Evolutionary conservation across 139 green algal species (phyloP).

Genomic region (Parachlorella kessleri): DNA sequence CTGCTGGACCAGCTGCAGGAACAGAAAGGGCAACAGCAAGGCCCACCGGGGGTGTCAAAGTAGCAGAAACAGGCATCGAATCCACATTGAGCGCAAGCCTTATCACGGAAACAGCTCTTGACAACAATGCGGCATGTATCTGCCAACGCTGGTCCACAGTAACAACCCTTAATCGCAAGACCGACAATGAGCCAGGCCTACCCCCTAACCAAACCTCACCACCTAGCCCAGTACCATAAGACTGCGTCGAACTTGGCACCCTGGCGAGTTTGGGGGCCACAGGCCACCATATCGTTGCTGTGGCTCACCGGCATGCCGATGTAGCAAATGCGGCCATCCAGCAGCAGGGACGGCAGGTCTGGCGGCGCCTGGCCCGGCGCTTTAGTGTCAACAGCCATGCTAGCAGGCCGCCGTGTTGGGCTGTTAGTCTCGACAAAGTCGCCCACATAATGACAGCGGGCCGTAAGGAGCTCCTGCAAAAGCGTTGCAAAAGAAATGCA

Average conservation of each 20-base stretch:
- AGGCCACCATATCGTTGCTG: no score
- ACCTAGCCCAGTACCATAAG: no score
- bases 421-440: conserved; percentile 25
- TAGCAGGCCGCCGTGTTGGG: conserved; percentile 12
- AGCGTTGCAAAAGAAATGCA: conserved; percentile 4
- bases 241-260: no score
- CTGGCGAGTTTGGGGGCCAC: no score
- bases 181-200: no score
- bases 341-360: conserved; percentile 86
- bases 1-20: conserved; percentile 78
- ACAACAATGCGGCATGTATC: not conserved
- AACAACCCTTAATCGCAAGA: no score
- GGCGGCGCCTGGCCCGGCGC: conserved; percentile 65
- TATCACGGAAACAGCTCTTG: no score
- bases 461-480: conserved; percentile 43
- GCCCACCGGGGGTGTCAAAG: no score
- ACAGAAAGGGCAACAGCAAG: not conserved
- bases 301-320: conserved; percentile 82
- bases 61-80: no score
- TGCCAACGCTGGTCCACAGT: not conserved
- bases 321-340: conserved; percentile 88
- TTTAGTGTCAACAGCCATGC: conserved; percentile 48
- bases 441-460: conserved; percentile 57
- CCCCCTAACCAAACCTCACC: no score
- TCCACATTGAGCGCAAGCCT: no score